Conservation (phyloP, 805 yeast genomes). For the Ogataea pignaliae region DNA sequence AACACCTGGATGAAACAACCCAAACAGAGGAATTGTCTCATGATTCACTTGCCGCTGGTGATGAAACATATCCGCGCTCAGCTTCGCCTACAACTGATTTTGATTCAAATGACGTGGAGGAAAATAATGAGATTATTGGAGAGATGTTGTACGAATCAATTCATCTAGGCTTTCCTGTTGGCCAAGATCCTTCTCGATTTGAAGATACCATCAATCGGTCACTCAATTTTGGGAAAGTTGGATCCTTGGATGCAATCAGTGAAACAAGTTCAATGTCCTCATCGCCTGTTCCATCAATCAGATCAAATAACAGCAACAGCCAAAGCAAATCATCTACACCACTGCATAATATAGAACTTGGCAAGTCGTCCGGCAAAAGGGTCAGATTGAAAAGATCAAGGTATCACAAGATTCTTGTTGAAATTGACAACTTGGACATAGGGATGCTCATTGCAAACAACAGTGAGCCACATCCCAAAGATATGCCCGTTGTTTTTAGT, state of each 20-base stretch:
- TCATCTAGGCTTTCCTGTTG: slow-evolving; percentile 55
- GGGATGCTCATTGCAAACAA: slow-evolving; percentile 41
- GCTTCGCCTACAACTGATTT: slow-evolving; percentile 2
- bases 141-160: slow-evolving; percentile 78
- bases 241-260: slow-evolving; percentile 1
- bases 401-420: slow-evolving; percentile 53
- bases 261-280: slow-evolving; percentile 7
- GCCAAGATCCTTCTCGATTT: slow-evolving; percentile 40
- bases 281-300: slow-evolving; percentile 9
- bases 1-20: neutral
- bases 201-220: slow-evolving; percentile 50
- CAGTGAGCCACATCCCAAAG: slow-evolving; percentile 30
- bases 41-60: neutral
- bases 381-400: slow-evolving; percentile 63
- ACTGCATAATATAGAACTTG: slow-evolving; percentile 26
- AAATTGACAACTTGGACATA: slow-evolving; percentile 49
- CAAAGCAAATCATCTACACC: slow-evolving; percentile 7
- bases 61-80: neutral
- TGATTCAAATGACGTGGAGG: slow-evolving; percentile 15
- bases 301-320: slow-evolving; percentile 8
- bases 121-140: slow-evolving; percentile 37
- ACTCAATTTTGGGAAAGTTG: slow-evolving; percentile 8
- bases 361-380: slow-evolving; percentile 33
- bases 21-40: neutral
- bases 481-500: slow-evolving; percentile 20